phyloP scores from a whole-genome alignment of 371 early-diverging fungal species.

The Actinomortierella wolfii region DNA sequence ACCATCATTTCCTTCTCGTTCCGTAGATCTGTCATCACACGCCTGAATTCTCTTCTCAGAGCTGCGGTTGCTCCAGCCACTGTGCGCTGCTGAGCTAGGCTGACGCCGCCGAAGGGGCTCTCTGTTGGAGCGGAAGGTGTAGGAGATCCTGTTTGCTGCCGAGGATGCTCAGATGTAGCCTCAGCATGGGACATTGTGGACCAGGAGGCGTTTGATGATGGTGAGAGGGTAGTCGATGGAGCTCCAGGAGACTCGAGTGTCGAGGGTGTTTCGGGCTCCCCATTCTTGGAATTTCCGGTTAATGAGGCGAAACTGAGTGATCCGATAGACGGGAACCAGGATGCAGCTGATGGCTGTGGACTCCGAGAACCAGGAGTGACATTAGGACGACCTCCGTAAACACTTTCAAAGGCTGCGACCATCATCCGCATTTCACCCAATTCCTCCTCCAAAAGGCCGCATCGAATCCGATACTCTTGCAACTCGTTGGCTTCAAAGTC shows the following conservation, averaged over 20 bases:
- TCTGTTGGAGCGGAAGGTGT: background rate
- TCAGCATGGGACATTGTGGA: too few species aligned
- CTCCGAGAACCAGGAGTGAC: conserved; percentile 19
- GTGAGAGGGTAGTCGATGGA: background rate
- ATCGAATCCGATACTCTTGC: conserved; percentile 24
- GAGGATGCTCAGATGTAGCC: too few species aligned
- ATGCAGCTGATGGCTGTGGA: background rate
- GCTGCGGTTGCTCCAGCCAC: conserved; percentile 48
- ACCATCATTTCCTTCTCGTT: conserved; percentile 52
- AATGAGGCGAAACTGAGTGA: conserved; percentile 19
- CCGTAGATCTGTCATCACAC: conserved; percentile 55
- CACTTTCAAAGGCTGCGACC: conserved; percentile 35
- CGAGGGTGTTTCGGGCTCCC: conserved; percentile 4
- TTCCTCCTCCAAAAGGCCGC: conserved; percentile 28
- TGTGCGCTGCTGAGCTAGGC: conserved; percentile 1
- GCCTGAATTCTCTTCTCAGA: conserved; percentile 60
- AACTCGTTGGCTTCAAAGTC: conserved; percentile 21
- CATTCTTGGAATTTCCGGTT: background rate
- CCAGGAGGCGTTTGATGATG: background rate
- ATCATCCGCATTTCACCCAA: conserved; percentile 29
- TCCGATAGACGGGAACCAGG: conserved; percentile 16
- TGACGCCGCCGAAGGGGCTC: background rate
- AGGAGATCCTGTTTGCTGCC: too few species aligned
- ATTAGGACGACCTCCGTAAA: conserved; percentile 20
- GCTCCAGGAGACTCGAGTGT: background rate